A percentile compares a stretch with the other conserved stretches of the same genome.
Conservation (phyloP, 2,329 filamentous ascomycete genomes). For the Calonectria naviculata region DNA sequence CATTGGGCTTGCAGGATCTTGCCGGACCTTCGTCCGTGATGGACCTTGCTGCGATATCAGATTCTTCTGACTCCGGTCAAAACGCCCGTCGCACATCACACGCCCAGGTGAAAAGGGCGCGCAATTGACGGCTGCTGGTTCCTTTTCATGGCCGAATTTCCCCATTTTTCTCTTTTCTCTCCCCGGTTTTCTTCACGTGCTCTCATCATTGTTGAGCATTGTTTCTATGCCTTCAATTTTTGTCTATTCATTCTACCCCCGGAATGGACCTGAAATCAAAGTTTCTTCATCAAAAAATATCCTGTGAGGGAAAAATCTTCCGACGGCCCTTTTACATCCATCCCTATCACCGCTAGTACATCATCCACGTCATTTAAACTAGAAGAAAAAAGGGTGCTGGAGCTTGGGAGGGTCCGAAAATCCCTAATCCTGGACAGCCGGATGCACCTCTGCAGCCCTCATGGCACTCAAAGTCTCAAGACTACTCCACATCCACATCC, state of each 20-base stretch:
- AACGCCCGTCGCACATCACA: too few species aligned
- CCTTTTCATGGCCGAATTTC: too few species aligned
- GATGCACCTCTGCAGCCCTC: constrained; percentile 8
- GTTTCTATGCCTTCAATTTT: too few species aligned
- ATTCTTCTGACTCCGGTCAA: not conserved
- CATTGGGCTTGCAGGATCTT: constrained; percentile 10
- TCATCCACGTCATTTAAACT: not conserved
- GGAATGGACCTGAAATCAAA: too few species aligned
- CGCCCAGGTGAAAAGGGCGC: too few species aligned
- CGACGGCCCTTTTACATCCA: not conserved
- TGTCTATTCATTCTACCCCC: too few species aligned
- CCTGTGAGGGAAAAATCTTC: not conserved
- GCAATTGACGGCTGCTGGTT: too few species aligned
- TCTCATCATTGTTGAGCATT: too few species aligned
- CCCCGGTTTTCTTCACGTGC: too few species aligned
- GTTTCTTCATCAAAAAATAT: too few species aligned
- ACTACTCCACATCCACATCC: constrained; percentile 9
- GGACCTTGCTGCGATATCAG: not conserved
- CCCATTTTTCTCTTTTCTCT: too few species aligned
- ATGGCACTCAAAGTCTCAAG: constrained; percentile 5
- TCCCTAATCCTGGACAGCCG: constrained; percentile 11
- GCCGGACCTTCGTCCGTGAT: not conserved
- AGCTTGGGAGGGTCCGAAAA: constrained; percentile 9
- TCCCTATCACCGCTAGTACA: not conserved
- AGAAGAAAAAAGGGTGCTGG: not conserved